Base-by-base conservation (phyloP, 2,329 filamentous ascomycete genomes). In the Corynespora cassiicola region DNA sequence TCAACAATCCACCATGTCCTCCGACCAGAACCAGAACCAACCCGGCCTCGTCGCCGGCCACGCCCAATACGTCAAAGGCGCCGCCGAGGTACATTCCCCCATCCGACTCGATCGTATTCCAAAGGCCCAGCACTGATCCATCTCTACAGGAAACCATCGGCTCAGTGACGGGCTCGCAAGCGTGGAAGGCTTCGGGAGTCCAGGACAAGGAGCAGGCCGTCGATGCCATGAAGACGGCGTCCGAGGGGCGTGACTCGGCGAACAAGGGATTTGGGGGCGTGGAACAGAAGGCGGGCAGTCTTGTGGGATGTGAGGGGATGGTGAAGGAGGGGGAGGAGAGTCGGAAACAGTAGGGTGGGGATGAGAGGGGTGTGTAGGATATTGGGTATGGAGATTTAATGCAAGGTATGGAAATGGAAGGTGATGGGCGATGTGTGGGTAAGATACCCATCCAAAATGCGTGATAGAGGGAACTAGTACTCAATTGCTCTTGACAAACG, bases 261-360 rank as follows among this genome's bases (percentile, higher is more conserved):
- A 57, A 64, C 5, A 70, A 78, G 27, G 84, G 84, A 0, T 82
- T 77, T 37, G 85, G 85, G 22, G 81, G 78, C 55, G 74, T 75
- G 3, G 85, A 89, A 62, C 80, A 87, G 71, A 58, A 83, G 31
- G 79, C 82, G 0, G 85, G 85, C 5, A 80, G 79, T 56, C 66
- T 78, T 1, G 77, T 81, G 0, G 85, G 85, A 0, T 88, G 85
- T 50, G 81, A 85, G 64, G 85, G 85, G 0, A 88, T 88, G 85
- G 71, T 79, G 65, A 75, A 61, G 50, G 61, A 66, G 53, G 63
- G 63, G 0, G 56, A 44, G 2, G 54, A 58, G 52, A 58, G 50
- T 23, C 62, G 59, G 55, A 53, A 57, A 43, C 31, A 60, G 43
- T 52, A 50, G n/a, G 22, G 25, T 17, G 16, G 19, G 32, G 14